A percentile compares a stretch with the other conserved stretches of the same genome.
Conservation (phyloP, 176 grass and related monocot genomes). For the Aegilops bicornis region DNA sequence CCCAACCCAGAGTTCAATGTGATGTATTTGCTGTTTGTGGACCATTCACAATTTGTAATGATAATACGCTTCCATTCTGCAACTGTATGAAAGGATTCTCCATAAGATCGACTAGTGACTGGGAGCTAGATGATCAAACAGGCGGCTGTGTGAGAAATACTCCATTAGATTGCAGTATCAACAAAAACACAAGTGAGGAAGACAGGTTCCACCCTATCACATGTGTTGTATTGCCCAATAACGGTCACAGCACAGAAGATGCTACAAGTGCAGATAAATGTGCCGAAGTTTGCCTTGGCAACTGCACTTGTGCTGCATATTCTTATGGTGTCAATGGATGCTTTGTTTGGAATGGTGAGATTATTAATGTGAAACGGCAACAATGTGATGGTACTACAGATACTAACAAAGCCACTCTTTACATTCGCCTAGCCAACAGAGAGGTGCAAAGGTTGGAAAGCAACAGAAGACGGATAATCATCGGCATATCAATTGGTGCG, state of each 20-base stretch:
- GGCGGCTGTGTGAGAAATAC: slow-evolving; percentile 51
- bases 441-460: slow-evolving; percentile 28
- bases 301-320: slow-evolving; percentile 61
- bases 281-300: slow-evolving; percentile 32
- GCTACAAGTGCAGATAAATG: slow-evolving; percentile 39
- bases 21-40: slow-evolving; percentile 49
- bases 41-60: slow-evolving; percentile 52
- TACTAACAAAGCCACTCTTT: slow-evolving; percentile 36
- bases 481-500: background rate
- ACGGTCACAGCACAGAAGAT: slow-evolving; percentile 20
- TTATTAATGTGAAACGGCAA: slow-evolving; percentile 53
- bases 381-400: slow-evolving; percentile 19
- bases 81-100: slow-evolving; percentile 57
- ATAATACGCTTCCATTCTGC: slow-evolving; percentile 30
- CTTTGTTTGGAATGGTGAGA: slow-evolving; percentile 39
- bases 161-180: slow-evolving; percentile 38
- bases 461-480: background rate
- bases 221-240: slow-evolving; percentile 34
- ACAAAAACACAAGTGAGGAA: background rate
- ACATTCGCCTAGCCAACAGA: slow-evolving; percentile 43
- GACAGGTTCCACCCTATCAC: slow-evolving; percentile 48
- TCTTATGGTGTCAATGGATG: slow-evolving; percentile 36
- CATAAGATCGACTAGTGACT: slow-evolving; percentile 24
- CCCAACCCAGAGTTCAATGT: slow-evolving; percentile 46
- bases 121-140: slow-evolving; percentile 43